Evolutionary conservation across 78 protist genomes (phyloP), one percentile per base, ranked within the genome.

Genomic region (Cavenderia fasciculata): DNA sequence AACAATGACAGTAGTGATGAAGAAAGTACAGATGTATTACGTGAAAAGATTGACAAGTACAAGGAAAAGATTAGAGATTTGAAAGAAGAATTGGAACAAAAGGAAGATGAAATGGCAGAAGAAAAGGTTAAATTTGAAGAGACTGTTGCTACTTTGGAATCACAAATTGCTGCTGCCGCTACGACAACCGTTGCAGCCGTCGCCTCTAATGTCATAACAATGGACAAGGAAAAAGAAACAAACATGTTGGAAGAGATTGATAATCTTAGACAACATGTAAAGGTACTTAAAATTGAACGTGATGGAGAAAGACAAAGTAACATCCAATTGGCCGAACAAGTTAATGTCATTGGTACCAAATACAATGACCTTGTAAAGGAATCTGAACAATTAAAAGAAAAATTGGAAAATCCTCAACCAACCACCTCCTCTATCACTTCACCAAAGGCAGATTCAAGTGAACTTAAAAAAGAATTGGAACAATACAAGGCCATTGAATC

Each of bases 21-120:
- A 40, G 76, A 71, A 43, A 43, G 33, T 51, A 12, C 51, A 7
- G 76, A 79, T 38, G 76, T 65, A 40, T 59, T 79, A 18, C 46
- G 38, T 27, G 90, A 49, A 44, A 82, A 68, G 70, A 68, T 82
- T 31, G 51, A 82, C 34, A 38, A 82, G 4, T 74, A 68, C 54
- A 82, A 82, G 41, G 90, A 54, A 31, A 82, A 82, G 44, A 68
- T 82, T 36, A 82, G 61, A 34, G 61, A 59, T 25, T 27, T 82
- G 12, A 82, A 82, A 54, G 79, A 61, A 23, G 74, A 65, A 29
- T 33, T 82, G 21, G 90, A 82, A n/a, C 23, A 54, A 33, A 82
- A 82, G 61, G 66, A 70, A 6, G 90, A 82, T 57, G 90, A 82
- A 56, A 31, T 74, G 65, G 44, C 44, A 18, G 90, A 82, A 19